A percentile compares a stretch with the other conserved stretches of the same genome.
phyloP scores from a whole-genome alignment of 371 early-diverging fungal genomes.

The Nosema muscidifuracis region DNA sequence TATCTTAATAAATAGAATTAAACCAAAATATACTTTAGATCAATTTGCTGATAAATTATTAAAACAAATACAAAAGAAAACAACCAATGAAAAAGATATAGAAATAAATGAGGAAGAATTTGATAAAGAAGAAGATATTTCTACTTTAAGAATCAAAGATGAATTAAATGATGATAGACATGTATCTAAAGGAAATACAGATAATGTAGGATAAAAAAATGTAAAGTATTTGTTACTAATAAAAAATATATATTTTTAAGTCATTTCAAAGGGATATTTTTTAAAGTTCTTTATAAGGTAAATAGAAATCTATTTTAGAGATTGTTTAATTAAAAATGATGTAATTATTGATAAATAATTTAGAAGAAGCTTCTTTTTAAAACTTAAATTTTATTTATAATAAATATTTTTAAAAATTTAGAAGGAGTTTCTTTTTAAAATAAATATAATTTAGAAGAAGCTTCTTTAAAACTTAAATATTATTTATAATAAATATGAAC shows the following conservation, averaged over 20 bases:
- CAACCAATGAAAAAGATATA: neutral
- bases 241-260: neutral
- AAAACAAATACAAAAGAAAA: conserved; percentile 4
- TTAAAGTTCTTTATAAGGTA: neutral
- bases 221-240: neutral
- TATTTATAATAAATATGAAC: no score
- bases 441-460: no score
- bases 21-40: conserved; percentile 47
- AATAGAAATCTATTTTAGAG: no score
- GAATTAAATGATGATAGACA: conserved; percentile 24
- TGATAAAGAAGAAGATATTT: neutral
- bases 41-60: conserved; percentile 40
- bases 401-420: no score
- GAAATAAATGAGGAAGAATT: neutral
- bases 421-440: no score
- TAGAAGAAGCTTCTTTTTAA: no score
- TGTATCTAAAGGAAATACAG: conserved; percentile 25
- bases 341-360: no score
- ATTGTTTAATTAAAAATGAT: no score
- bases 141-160: conserved; percentile 15
- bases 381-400: no score
- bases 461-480: no score
- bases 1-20: conserved; percentile 28
- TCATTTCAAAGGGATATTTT: neutral
- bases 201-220: conserved; percentile 3